These are phyloP conservation scores for Lineolata rhizophorae DNA, from an alignment of 495 filamentous ascomycete species.

Conservation along the genomic window DNA sequence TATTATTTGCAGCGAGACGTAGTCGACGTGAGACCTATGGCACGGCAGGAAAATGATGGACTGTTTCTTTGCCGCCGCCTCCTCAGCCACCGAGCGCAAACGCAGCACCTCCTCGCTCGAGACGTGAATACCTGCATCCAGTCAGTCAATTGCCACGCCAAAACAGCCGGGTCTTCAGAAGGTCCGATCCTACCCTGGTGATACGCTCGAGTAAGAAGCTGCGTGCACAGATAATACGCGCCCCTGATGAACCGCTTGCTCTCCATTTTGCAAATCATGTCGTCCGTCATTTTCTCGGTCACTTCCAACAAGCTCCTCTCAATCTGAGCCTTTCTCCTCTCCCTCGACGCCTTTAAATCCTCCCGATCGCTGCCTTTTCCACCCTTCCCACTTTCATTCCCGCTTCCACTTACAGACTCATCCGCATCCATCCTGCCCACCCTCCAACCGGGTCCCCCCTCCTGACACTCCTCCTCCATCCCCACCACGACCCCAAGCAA, in stretches of 20 bases:
- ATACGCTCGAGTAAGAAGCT: constrained; percentile 79
- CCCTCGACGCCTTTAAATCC: constrained; percentile 26
- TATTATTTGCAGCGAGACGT: constrained; percentile 79
- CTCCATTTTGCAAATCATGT: constrained; percentile 99
- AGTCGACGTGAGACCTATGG: constrained; percentile 88
- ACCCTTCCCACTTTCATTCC: constrained; percentile 7
- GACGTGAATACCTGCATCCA: constrained; percentile 69
- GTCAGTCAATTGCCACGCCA: neutral
- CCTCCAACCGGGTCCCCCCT: no score
- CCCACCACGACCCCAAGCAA: constrained; percentile 22
- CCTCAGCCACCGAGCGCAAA: constrained; percentile 55
- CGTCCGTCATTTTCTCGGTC: constrained; percentile 62
- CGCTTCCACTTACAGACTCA: no score
- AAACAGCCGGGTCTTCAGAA: neutral
- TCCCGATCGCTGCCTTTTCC: constrained; percentile 10
- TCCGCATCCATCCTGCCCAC: no score
- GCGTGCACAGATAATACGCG: constrained; percentile 75
- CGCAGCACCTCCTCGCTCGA: constrained; percentile 81
- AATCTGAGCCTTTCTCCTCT: constrained; percentile 34
- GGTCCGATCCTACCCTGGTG: constrained; percentile 54
- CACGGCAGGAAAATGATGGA: constrained; percentile 92
- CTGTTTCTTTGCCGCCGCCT: constrained; percentile 69
- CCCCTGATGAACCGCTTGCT: constrained; percentile 78
- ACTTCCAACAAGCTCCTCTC: constrained; percentile 48
- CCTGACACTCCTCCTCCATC: constrained; percentile 6